These are phyloP conservation scores for Talaromyces sp. DNA, from an alignment of 2,329 filamentous ascomycete species.

Conservation along the genomic window DNA sequence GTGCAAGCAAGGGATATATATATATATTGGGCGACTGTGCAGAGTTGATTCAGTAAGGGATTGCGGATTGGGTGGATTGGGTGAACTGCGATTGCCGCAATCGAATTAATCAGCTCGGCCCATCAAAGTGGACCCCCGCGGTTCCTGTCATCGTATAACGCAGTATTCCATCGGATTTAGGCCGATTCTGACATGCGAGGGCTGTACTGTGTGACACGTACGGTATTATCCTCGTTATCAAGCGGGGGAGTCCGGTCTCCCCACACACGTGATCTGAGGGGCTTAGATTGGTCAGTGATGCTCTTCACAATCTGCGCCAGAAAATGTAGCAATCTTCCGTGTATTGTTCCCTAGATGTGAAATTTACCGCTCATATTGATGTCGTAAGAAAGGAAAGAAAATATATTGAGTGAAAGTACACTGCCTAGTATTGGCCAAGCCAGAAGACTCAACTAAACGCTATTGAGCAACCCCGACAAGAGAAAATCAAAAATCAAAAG, in stretches of 20 bases:
- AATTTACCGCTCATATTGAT: no score
- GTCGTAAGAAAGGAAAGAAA: background rate
- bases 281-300: no score
- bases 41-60: background rate
- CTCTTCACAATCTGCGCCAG: no score
- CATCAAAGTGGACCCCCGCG: background rate
- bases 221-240: constrained; percentile 7
- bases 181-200: background rate
- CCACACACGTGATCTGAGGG: constrained; percentile 29
- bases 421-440: background rate
- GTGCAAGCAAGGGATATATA: background rate
- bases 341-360: no score
- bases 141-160: constrained; percentile 10
- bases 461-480: background rate
- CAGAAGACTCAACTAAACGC: background rate
- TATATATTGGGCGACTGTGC: background rate
- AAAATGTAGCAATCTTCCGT: no score
- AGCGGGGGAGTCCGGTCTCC: constrained; percentile 19
- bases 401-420: background rate
- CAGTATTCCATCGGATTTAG: constrained; percentile 15
- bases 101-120: constrained; percentile 22
- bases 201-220: constrained; percentile 2
- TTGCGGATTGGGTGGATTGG: no score
- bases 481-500: background rate
- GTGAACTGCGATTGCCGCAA: background rate